Evolutionary conservation across 148 eudicot species (phyloP), one percentile per base, ranked within the genome.

Genomic region (Rheum nobile): DNA sequence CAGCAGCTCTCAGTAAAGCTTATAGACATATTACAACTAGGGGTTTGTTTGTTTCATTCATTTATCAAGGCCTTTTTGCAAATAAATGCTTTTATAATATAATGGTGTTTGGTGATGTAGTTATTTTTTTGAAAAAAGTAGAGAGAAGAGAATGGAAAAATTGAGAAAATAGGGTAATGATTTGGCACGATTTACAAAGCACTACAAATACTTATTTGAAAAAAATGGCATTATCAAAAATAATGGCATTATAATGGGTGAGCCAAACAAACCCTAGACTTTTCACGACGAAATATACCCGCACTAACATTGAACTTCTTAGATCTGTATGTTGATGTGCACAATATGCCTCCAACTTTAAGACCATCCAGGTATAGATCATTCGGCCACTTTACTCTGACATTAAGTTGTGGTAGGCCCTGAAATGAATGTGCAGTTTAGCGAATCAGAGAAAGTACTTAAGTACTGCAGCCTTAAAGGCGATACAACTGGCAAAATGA

Each of bases 351-450:
- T 82, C 97, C 99, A 77, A 95, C 88, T 85, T 95, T 95, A 39
- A 91, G 85, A 74, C 90, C 99, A 80, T 90, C 84, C 61, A 95
- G 75, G 84, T 87, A 95, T 38, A 95, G 88, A 80, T 95, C 99
- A 81, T 92, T 95, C 29, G 96, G 99, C 97, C 97, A 95, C 83
- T 95, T 95, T 82, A 95, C 88, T 83, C 81, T 87, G 67, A 90
- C 88, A 80, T 89, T 89, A 57, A 95, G 91, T 81, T 73, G 84
- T 24, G 96, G 99, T 38, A 90, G 31, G 52, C 91, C 94, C 98
- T 95, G 39, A 37, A 87, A 85, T 31, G 37, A 28, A 28, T 31
- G 13, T 31, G 35, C 35, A 22, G 63, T 55, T 55, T 22, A 55
- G 63, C 31, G 8, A 55, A 24, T 10, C 35, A 6, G 8, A 28